Percentiles rank a stretch among this genome's conserved stretches.
Evolutionary conservation across 2,329 filamentous ascomycete species (phyloP).

Genomic region (Calonectria hongkongensis): DNA sequence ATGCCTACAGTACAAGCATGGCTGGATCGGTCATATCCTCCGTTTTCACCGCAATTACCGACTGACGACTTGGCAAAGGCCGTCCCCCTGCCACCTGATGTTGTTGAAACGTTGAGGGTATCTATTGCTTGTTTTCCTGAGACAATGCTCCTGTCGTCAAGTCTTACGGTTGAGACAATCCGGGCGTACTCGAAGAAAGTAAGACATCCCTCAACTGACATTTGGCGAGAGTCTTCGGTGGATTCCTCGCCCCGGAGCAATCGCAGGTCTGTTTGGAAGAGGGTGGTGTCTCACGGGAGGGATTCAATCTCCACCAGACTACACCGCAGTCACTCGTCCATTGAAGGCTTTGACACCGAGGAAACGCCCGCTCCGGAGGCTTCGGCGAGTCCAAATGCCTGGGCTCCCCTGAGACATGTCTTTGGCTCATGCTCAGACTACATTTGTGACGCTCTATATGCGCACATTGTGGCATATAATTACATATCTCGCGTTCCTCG

Average conservation of each 20-base stretch:
- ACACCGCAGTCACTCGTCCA: slow-evolving; percentile 42
- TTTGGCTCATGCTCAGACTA: slow-evolving; percentile 72
- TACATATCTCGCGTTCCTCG: slow-evolving; percentile 67
- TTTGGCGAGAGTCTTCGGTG: slow-evolving; percentile 44
- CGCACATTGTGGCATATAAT: slow-evolving; percentile 76
- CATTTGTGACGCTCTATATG: slow-evolving; percentile 76
- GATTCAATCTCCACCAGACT: slow-evolving; percentile 44
- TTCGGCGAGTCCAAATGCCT: slow-evolving; percentile 58
- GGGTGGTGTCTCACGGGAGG: slow-evolving; percentile 58
- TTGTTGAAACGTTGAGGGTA: slow-evolving; percentile 72
- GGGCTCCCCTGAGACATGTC: slow-evolving; percentile 69
- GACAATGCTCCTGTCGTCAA: slow-evolving; percentile 74
- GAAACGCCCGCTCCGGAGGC: slow-evolving; percentile 43
- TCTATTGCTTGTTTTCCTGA: slow-evolving; percentile 75
- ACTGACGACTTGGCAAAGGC: slow-evolving; percentile 62
- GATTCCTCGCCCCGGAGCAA: slow-evolving; percentile 43
- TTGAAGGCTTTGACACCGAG: slow-evolving; percentile 35
- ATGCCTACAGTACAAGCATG: slow-evolving; percentile 61
- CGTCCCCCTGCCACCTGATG: slow-evolving; percentile 71
- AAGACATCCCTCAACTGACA: slow-evolving; percentile 61
- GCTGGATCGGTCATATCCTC: slow-evolving; percentile 58
- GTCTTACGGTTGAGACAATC: slow-evolving; percentile 75
- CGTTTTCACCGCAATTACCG: slow-evolving; percentile 55
- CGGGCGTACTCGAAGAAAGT: slow-evolving; percentile 73
- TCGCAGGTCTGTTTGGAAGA: slow-evolving; percentile 61